Evolutionary conservation across 1,284 basidiomycete species (phyloP), one percentile per base, ranked within the genome.

Genomic region (Sanguinoderma infundibulare): DNA sequence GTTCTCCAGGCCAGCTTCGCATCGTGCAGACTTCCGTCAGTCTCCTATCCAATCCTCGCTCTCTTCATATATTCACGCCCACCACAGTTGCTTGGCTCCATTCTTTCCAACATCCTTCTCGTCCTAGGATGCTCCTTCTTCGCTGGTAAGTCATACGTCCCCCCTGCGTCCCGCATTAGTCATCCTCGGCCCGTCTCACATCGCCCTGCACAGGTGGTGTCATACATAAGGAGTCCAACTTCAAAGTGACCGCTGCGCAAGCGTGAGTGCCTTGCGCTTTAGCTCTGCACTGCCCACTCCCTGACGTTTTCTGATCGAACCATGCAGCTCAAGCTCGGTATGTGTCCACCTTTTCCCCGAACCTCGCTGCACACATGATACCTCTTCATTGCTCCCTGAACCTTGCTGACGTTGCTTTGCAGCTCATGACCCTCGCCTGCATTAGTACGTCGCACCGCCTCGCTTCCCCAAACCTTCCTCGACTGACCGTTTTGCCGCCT

Each of bases 51-150:
- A 10, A n/a, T 60, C n/a, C 8, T n/a, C 26, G 46, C 14, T 57
- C 17, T n/a, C 26, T 62, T 17, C 58, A 34, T 52, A 55, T 56
- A 36, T 30, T 52, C 14, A 59, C 46, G 15, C 26, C 36, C 40
- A 28, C 52, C 63, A 17, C 70, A 91, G 86, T 86, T 94, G 84
- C 81, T 94, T 46, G 92, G 92, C 28, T 92, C 89, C 17, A 92
- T 97, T 57, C 77, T 97, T 30, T 95, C 92, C n/a, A 97, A 97
- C 75, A 82, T 95, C 55, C 83, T 96, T 5, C 83, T 96, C 34
- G 95, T 97, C 15, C 79, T 96, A 6, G 95, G 95, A 22, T 94
- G 91, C 77, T 94, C 92, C 24, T 96, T 95, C 81, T 80, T 95
- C 52, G 92, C 90, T 63, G 92, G 87, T 83, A 62, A 39, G 72